Evolutionary conservation across 371 early-diverging fungal genomes (phyloP).

Genomic region (Mortierella sp.): DNA sequence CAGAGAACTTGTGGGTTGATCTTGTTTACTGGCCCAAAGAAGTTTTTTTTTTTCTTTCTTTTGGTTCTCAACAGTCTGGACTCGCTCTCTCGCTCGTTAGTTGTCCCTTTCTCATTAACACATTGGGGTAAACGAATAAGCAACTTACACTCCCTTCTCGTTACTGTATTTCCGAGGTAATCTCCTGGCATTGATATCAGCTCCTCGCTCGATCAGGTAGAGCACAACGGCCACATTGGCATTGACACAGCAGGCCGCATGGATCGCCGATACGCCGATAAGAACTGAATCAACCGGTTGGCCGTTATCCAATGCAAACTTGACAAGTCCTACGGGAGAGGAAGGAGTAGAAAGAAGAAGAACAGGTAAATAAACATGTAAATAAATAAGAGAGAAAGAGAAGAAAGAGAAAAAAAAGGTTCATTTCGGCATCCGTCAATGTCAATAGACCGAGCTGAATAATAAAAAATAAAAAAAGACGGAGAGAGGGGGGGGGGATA

Average conservation of each 20-base stretch:
- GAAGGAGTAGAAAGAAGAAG: not conserved
- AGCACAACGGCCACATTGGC: constrained; percentile 74
- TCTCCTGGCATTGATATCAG: constrained; percentile 75
- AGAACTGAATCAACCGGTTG: constrained; percentile 74
- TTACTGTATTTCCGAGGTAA: constrained; percentile 45
- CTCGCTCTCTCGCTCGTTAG: too few species aligned
- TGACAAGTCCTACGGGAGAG: constrained; percentile 63
- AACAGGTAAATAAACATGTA: not conserved
- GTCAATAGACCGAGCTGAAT: too few species aligned
- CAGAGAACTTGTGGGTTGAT: too few species aligned
- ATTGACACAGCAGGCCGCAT: constrained; percentile 74
- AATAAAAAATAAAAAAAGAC: not conserved
- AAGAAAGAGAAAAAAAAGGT: not conserved
- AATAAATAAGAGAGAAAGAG: not conserved
- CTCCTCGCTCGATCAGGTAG: constrained; percentile 77
- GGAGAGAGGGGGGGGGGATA: too few species aligned
- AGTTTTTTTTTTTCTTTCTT: too few species aligned
- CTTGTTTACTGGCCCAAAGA: too few species aligned
- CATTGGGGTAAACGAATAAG: too few species aligned
- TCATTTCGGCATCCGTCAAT: not conserved
- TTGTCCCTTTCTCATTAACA: too few species aligned
- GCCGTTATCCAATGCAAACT: constrained; percentile 78
- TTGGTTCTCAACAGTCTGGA: too few species aligned
- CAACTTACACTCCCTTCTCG: constrained; percentile 40
- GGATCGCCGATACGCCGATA: constrained; percentile 76